Evolutionary conservation across 345 rosid genomes (phyloP), one percentile per base, ranked within the genome.

Genomic region (Rhizophora apiculata): DNA sequence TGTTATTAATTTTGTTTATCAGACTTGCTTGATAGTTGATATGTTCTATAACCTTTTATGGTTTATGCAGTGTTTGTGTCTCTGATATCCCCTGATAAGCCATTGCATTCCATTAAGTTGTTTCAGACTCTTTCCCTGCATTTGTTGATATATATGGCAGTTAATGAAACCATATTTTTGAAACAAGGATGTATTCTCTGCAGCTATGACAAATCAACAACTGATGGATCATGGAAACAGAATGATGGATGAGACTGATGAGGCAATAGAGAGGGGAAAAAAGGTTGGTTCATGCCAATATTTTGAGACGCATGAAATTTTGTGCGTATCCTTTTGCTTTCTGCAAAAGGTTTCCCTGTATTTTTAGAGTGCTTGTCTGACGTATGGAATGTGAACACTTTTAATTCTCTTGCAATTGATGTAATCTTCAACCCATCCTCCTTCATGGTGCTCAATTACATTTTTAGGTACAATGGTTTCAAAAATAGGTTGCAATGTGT

Each of bases 181-280:
- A 79, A 27, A 62, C 32, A 6, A 66, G 60, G 10, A 26, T 73
- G n/a, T 71, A 57, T 34, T 31, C 62, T 70, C 70, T 68, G 75
- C 91, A 92, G 98, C 89, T 22, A 92, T 95, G 98, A 78, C 96
- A 55, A 90, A 90, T 78, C 87, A 92, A 76, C 86, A 90, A 70
- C 83, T 92, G 31, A 72, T 86, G 80, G 84, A 90, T 82, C 80
- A 70, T 51, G 99, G 97, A 68, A 82, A 90, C 63, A 69, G 68
- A 21, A 92, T 88, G 94, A 85, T 90, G 97, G 94, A 90, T 78
- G 96, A 90, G 80, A 95, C 96, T 61, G 98, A 95, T 85, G 87
- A 92, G 78, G 94, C 92, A 71, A 87, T 92, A 88, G 89, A 95
- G 71, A 88, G 98, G 68, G 91, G 88, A 6, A 86, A 87, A 78